Evolutionary conservation across 257 asterid species (phyloP).

Genomic region (Leptodermis oblonga): DNA sequence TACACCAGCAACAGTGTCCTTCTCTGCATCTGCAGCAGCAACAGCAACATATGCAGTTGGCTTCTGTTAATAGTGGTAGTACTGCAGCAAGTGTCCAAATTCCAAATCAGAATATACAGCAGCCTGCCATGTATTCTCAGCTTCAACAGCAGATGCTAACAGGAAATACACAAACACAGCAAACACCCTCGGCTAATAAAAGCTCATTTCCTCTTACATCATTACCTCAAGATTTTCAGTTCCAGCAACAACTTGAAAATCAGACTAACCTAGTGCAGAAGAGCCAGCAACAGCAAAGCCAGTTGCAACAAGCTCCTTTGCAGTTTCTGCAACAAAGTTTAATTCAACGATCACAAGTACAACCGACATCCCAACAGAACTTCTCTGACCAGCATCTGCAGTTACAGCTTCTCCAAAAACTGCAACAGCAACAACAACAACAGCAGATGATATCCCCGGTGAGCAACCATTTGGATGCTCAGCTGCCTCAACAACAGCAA

Average conservation of each 20-base stretch:
- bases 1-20: constrained; percentile 21
- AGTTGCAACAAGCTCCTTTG: constrained; percentile 42
- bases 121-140: constrained; percentile 42
- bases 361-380: constrained; percentile 46
- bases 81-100: constrained; percentile 33
- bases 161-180: constrained; percentile 41
- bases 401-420: constrained; percentile 68
- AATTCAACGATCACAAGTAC: constrained; percentile 51
- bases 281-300: constrained; percentile 56
- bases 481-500: constrained; percentile 50
- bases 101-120: constrained; percentile 49
- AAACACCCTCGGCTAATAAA: constrained; percentile 34
- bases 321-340: constrained; percentile 52
- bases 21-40: constrained; percentile 17
- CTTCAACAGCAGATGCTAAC: constrained; percentile 50
- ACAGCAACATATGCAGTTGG: constrained; percentile 32
- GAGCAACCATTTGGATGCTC: constrained; percentile 50
- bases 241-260: constrained; percentile 61
- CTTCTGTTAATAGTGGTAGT: constrained; percentile 30
- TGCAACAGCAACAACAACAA: constrained; percentile 78
- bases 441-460: constrained; percentile 41
- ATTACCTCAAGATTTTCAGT: constrained; percentile 49
- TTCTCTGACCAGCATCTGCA: constrained; percentile 73
- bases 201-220: constrained; percentile 48
- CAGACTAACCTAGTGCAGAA: constrained; percentile 45